A percentile compares a stretch with the other conserved stretches of the same genome.
These are phyloP conservation scores for Globisporangium rhizosaccharum DNA, from an alignment of 352 stramenopile species.

Conservation along the genomic window DNA sequence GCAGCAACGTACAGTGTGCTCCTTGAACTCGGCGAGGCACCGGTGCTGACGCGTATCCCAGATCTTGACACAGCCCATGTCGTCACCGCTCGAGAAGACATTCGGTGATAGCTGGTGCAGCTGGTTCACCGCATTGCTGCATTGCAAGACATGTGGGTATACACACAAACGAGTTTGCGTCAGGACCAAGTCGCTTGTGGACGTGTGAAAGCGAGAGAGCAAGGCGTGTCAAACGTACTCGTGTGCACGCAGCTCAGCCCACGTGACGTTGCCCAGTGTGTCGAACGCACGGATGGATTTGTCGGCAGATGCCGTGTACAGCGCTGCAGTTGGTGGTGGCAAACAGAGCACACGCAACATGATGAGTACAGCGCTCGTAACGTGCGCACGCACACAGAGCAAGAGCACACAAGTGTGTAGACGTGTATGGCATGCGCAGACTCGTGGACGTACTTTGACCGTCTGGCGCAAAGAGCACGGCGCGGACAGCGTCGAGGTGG, in stretches of 20 bases:
- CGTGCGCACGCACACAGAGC: neutral
- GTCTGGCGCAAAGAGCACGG: conserved; percentile 67
- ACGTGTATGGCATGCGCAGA: neutral
- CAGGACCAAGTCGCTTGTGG: neutral
- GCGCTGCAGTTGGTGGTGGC: conserved; percentile 22
- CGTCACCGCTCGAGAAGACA: conserved; percentile 72
- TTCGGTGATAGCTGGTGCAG: conserved; percentile 66
- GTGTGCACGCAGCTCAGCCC: conserved; percentile 77
- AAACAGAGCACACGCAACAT: conserved; percentile 7
- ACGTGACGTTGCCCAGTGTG: conserved; percentile 66
- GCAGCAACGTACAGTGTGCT: conserved; percentile 66
- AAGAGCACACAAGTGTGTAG: neutral
- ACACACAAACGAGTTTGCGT: neutral
- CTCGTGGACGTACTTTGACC: conserved; percentile 50
- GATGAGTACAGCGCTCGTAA: neutral
- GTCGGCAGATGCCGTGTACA: conserved; percentile 74
- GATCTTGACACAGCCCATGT: conserved; percentile 83
- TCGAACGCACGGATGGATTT: conserved; percentile 83
- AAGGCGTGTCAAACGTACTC: conserved; percentile 20
- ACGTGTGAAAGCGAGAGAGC: conserved; percentile 1
- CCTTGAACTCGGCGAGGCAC: conserved; percentile 88
- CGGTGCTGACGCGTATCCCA: conserved; percentile 83
- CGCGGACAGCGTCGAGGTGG: conserved; percentile 64
- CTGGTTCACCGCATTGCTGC: conserved; percentile 62
- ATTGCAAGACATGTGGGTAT: neutral